Percentiles rank a stretch among this genome's conserved stretches.
phyloP scores from a whole-genome alignment of 768 basidiomycete genomes.

The Rhizopogon roseolus region DNA sequence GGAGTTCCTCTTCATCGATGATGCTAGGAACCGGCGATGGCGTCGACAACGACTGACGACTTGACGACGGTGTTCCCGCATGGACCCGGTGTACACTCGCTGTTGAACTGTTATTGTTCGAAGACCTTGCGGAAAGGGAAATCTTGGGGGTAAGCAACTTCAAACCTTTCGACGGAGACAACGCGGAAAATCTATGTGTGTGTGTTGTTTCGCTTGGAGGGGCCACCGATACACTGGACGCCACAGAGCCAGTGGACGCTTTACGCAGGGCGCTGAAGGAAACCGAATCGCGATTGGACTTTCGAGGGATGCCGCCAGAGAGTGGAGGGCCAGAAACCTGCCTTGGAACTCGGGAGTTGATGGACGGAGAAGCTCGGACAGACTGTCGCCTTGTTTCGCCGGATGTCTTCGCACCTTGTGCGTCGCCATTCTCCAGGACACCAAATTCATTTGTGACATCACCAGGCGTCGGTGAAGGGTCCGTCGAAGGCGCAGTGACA shows the following conservation, averaged over 20 bases:
- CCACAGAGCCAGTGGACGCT: conserved; percentile 77
- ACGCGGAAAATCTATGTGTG: conserved; percentile 65
- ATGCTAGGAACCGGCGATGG: conserved; percentile 79
- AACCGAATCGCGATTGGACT: conserved; percentile 73
- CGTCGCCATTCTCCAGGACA: conserved; percentile 62
- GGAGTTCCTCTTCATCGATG: conserved; percentile 79
- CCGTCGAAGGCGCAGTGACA: conserved; percentile 51
- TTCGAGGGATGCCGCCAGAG: conserved; percentile 51
- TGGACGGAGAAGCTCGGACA: conserved; percentile 61
- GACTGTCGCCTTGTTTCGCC: conserved; percentile 47
- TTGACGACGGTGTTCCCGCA: conserved; percentile 61
- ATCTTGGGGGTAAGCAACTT: conserved; percentile 81
- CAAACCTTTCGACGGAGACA: conserved; percentile 81
- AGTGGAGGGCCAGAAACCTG: conserved; percentile 48
- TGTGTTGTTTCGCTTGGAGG: conserved; percentile 34
- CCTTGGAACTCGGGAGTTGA: conserved; percentile 58
- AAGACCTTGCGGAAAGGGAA: conserved; percentile 52
- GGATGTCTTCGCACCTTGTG: conserved; percentile 35
- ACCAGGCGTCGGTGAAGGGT: conserved; percentile 54
- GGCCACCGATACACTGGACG: conserved; percentile 56
- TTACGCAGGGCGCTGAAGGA: conserved; percentile 77
- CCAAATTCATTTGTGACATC: conserved; percentile 71
- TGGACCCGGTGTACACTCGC: conserved; percentile 44
- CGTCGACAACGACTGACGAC: conserved; percentile 73
- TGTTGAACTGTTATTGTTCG: conserved; percentile 37